phyloP scores from a whole-genome alignment of 2,329 filamentous ascomycete genomes.

The Sclerotinia borealis region DNA sequence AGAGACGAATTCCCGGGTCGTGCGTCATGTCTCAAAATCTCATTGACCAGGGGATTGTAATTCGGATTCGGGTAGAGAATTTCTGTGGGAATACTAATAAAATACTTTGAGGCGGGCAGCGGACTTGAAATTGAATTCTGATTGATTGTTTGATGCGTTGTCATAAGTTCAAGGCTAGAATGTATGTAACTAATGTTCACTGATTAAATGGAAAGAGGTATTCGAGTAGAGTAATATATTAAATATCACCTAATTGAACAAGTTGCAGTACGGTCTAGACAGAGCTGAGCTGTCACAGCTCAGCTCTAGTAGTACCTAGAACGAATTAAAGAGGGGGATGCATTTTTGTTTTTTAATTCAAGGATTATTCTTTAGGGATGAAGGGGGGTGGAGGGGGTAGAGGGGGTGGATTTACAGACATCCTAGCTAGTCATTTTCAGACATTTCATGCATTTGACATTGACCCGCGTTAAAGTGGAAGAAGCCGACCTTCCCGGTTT shows the following conservation, averaged over 20 bases:
- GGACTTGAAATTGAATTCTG: not conserved
- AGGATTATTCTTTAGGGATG: not conserved
- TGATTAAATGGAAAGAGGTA: not conserved
- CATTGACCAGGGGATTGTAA: not conserved
- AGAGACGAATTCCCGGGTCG: slow-evolving; percentile 10
- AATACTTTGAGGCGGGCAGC: not conserved
- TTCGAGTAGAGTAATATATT: too few species aligned
- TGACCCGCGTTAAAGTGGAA: slow-evolving; percentile 4
- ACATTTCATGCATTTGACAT: slow-evolving; percentile 14
- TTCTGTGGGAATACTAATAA: not conserved
- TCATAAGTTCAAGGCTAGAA: not conserved
- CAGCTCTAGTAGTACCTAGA: too few species aligned
- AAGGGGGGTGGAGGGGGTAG: not conserved
- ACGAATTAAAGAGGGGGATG: not conserved
- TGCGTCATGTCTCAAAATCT: slow-evolving; percentile 13
- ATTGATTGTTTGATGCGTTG: slow-evolving; percentile 13
- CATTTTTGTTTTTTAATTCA: too few species aligned
- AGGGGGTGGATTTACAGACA: not conserved
- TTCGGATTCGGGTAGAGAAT: not conserved
- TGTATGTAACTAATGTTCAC: not conserved
- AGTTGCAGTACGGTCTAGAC: too few species aligned
- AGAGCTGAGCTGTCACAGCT: too few species aligned
- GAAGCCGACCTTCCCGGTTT: slow-evolving; percentile 10
- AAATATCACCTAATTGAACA: not conserved
- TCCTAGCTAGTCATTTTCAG: too few species aligned